These are phyloP conservation scores for Eucalyptus regnans DNA, from an alignment of 345 rosid species.

Conservation along the genomic window DNA sequence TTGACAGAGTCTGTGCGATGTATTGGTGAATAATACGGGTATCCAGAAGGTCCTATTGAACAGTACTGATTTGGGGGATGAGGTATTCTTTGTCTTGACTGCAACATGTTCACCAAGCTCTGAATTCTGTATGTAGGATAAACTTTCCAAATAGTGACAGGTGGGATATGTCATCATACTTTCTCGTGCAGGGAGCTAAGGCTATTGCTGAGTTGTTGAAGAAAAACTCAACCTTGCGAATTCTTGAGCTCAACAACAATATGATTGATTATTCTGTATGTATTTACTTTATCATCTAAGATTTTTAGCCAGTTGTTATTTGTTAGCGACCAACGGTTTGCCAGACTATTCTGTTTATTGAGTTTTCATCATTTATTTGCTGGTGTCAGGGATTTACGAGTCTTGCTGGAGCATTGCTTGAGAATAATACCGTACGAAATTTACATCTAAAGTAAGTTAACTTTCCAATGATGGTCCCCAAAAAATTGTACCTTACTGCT, in stretches of 20 bases:
- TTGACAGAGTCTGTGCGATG: constrained; percentile 56
- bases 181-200: constrained; percentile 70
- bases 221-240: constrained; percentile 66
- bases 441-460: constrained; percentile 78
- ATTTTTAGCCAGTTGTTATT: background rate
- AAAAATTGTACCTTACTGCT: background rate
- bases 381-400: constrained; percentile 92
- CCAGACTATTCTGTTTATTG: constrained; percentile 1
- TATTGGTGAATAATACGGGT: constrained; percentile 55
- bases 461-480: background rate
- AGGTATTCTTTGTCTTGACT: constrained; percentile 33
- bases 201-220: constrained; percentile 83
- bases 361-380: constrained; percentile 9
- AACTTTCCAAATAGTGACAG: background rate
- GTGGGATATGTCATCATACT: background rate
- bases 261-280: constrained; percentile 97
- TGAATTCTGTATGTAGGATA: background rate
- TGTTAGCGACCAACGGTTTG: background rate
- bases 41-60: constrained; percentile 79
- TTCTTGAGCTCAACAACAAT: constrained; percentile 85
- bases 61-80: constrained; percentile 77
- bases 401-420: constrained; percentile 77
- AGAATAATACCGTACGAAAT: constrained; percentile 54
- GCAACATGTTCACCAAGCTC: background rate
- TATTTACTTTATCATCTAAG: background rate